Conservation (phyloP, 805 yeast species). For the Kuraishia ogatae region DNA sequence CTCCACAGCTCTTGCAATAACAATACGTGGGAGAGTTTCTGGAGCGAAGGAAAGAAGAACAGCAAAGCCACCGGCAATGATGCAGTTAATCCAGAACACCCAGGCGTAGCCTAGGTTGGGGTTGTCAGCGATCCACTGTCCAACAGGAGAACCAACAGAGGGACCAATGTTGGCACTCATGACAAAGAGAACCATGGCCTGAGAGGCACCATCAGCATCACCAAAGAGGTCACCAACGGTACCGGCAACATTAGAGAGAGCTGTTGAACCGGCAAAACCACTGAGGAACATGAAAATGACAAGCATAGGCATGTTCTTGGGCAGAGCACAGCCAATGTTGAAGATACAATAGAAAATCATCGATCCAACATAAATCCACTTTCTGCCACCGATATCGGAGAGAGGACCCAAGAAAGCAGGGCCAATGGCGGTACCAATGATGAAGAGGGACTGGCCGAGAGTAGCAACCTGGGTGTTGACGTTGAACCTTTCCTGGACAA, state of each 20-base stretch:
- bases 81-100: constrained; percentile 24
- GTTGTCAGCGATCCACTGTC: constrained; percentile 25
- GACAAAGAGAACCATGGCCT: constrained; percentile 26
- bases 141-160: constrained; percentile 26
- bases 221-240: constrained; percentile 26
- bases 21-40: constrained; percentile 27
- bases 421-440: constrained; percentile 26
- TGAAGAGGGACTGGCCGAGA: constrained; percentile 25
- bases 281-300: constrained; percentile 23
- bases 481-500: constrained; percentile 17
- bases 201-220: constrained; percentile 24
- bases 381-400: constrained; percentile 27
- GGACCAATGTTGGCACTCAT: constrained; percentile 27
- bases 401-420: constrained; percentile 27
- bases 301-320: constrained; percentile 22
- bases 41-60: constrained; percentile 18
- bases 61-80: constrained; percentile 18
- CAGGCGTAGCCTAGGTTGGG: constrained; percentile 20
- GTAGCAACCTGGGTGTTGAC: constrained; percentile 23
- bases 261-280: constrained; percentile 24
- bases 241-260: constrained; percentile 26
- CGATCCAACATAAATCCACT: constrained; percentile 26
- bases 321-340: constrained; percentile 26
- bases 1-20: constrained; percentile 21
- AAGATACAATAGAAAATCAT: constrained; percentile 18